A percentile compares a stretch with the other conserved stretches of the same genome.
Conservation (phyloP, 371 early-diverging fungal species). For the Actinomucor elegans region DNA sequence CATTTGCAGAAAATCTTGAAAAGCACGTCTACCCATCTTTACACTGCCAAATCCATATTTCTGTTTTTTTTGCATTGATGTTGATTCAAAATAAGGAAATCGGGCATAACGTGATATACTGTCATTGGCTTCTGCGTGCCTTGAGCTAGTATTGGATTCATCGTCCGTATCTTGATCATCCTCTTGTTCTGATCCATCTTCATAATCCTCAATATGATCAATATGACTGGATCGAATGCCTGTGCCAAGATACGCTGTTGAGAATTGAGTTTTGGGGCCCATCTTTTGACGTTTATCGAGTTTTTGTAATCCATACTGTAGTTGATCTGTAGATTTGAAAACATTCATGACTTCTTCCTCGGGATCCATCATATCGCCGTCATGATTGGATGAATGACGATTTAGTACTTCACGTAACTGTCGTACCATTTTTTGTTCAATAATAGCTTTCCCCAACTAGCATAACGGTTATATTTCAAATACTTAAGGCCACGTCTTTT, state of each 20-base stretch:
- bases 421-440: constrained; percentile 71
- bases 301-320: neutral
- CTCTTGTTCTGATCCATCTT: neutral
- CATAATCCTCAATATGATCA: constrained; percentile 14
- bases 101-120: neutral
- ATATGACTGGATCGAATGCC: constrained; percentile 11
- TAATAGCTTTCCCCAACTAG: constrained; percentile 61
- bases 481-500: no score
- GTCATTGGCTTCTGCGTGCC: neutral
- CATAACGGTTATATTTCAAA: no score
- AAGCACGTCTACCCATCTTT: constrained; percentile 50
- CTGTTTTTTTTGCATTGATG: constrained; percentile 1
- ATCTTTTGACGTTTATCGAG: neutral
- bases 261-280: constrained; percentile 22
- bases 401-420: constrained; percentile 73
- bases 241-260: constrained; percentile 27
- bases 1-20: constrained; percentile 73
- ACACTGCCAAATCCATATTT: constrained; percentile 19
- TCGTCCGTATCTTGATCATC: neutral
- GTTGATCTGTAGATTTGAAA: neutral
- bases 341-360: constrained; percentile 20
- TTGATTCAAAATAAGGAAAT: neutral
- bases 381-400: constrained; percentile 55
- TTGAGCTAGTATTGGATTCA: no score
- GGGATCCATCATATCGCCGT: constrained; percentile 33